Conservation (phyloP, 2,329 filamentous ascomycete species). For the Aureobasidium sp. region DNA sequence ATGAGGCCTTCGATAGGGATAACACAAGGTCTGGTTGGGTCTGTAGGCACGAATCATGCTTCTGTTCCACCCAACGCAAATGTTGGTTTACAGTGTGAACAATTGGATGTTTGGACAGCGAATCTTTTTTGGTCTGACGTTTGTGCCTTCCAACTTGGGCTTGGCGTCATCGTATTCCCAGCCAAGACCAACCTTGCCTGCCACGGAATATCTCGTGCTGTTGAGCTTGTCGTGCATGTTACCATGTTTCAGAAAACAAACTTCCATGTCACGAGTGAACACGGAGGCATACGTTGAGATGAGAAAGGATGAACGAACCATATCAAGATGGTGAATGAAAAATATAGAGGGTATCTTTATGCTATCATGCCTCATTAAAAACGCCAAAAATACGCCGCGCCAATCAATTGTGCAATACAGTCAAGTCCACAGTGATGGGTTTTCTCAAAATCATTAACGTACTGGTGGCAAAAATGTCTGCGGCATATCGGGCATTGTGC, state of each 20-base stretch:
- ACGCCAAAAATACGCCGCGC: not conserved
- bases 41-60: not conserved
- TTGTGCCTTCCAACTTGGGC: constrained; percentile 2
- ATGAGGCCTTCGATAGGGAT: not conserved
- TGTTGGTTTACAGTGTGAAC: not conserved
- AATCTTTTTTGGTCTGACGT: not conserved
- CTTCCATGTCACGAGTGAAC: not conserved
- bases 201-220: constrained; percentile 1
- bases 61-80: not conserved
- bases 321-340: not conserved
- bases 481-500: not conserved
- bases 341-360: constrained; percentile 13
- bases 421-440: not conserved
- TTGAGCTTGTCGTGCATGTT: constrained; percentile 8
- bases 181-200: constrained; percentile 2
- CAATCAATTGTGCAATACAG: not conserved
- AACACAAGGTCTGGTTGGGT: too few species aligned
- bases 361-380: constrained; percentile 7
- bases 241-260: constrained; percentile 9
- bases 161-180: constrained; percentile 6
- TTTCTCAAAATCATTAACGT: not conserved
- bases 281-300: not conserved
- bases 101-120: not conserved
- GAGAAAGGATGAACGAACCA: not conserved
- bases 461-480: constrained; percentile 1